These are phyloP conservation scores for Hypoxylon sp. DNA, from an alignment of 2,329 filamentous ascomycete genomes.

Conservation along the genomic window DNA sequence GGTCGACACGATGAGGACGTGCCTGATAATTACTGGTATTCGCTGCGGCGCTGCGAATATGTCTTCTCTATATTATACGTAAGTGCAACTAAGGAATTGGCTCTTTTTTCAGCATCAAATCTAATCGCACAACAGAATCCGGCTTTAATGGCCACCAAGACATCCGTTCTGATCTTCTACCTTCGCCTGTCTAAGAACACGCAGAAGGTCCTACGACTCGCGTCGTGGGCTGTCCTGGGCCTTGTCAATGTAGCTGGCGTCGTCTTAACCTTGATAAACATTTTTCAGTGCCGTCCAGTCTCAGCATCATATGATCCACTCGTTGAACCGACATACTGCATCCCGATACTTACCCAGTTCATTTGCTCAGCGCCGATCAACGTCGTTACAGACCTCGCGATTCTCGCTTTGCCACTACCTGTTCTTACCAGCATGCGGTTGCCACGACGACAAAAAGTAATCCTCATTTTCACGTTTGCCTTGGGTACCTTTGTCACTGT, in stretches of 20 bases:
- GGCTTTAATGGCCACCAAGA: constrained; percentile 90
- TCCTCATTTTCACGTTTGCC: constrained; percentile 87
- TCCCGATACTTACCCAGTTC: constrained; percentile 73
- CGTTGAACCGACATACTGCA: constrained; percentile 60
- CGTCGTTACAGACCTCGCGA: constrained; percentile 90
- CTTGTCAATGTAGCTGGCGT: constrained; percentile 85
- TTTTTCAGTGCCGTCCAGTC: constrained; percentile 87
- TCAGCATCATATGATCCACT: constrained; percentile 74
- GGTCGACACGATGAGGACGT: constrained; percentile 78
- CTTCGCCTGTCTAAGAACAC: constrained; percentile 84
- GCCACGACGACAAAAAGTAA: constrained; percentile 87
- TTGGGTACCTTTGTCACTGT: constrained; percentile 90
- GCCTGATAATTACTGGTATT: constrained; percentile 60
- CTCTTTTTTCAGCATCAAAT: constrained; percentile 8
- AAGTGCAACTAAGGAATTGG: constrained; percentile 48
- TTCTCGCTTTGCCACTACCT: constrained; percentile 89
- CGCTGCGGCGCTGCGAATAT: constrained; percentile 73
- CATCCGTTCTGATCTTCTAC: constrained; percentile 93
- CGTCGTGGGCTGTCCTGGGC: constrained; percentile 83
- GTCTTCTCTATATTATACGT: constrained; percentile 76
- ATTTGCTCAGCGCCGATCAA: constrained; percentile 89
- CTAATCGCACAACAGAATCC: constrained; percentile 75
- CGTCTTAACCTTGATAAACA: constrained; percentile 86
- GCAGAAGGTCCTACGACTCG: constrained; percentile 81
- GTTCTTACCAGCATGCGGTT: constrained; percentile 89